Evolutionary conservation across 2,329 filamentous ascomycete genomes (phyloP), one percentile per base, ranked within the genome.

Genomic region (Chaetothyriales sp.): DNA sequence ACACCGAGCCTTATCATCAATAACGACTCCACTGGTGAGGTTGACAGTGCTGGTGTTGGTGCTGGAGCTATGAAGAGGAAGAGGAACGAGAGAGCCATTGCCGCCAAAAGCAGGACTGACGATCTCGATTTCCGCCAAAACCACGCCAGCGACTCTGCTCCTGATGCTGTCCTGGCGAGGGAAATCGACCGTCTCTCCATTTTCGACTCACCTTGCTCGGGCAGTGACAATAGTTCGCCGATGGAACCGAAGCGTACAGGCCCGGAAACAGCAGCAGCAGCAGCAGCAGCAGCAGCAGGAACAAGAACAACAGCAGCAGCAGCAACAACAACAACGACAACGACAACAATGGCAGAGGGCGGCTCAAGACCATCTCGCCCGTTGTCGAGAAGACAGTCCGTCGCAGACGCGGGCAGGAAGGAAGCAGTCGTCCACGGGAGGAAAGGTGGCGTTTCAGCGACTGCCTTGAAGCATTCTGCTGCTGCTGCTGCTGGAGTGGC

Each of bases 401-500:
- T 15, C 4, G 9, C 13, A 15, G 7, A 40, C 33, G 2, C 33
- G 5, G 15, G 33, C 13, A 25, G 22, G 3, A 25, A 25, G 3
- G 22, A 25, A 25, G 22, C 22, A 25, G 22, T 25, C 22, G 22
- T 25, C 22, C 33, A 15, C 4, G 13, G 10, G n/a, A 76, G 73
- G 73, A 72, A 73, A 1, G 76, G 73, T 55, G 65, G 69, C 1
- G 65, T 64, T 6, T 58, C 57, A 44, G 52, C 51, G 15, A 47
- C 53, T 44, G 57, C 57, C n/a, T 44, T 58, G 45, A 55, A 58
- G 20, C 55, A 55, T 13, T 51, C 54, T 33, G 49, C 51, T 29
- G 53, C 53, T 18, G 52, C 50, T 13, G 54, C 50, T 25, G 22
- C 3, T 25, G 22, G 22, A 6, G 22, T 25, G 22, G 22, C 22